A percentile compares a stretch with the other conserved stretches of the same genome.
Evolutionary conservation across 2,329 filamentous ascomycete genomes (phyloP).

Genomic region (Penicillium rolfsii): DNA sequence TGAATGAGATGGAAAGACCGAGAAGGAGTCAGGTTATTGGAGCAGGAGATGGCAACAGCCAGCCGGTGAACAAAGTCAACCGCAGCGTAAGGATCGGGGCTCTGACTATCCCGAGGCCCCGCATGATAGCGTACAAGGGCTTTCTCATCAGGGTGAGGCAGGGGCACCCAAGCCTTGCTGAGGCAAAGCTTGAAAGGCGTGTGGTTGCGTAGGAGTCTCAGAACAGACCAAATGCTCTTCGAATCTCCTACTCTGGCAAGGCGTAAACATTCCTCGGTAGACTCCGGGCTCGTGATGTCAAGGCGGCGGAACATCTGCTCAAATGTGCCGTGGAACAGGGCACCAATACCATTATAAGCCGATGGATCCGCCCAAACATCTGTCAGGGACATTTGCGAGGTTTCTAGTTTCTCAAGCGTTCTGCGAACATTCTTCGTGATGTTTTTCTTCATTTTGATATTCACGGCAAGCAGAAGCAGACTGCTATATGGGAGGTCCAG

Average conservation of each 20-base stretch:
- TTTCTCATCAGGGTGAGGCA: slow-evolving; percentile 30
- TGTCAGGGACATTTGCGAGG: slow-evolving; percentile 29
- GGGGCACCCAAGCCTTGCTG: slow-evolving; percentile 35
- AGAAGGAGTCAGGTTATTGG: slow-evolving; percentile 41
- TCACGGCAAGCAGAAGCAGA: slow-evolving; percentile 33
- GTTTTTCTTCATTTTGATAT: slow-evolving; percentile 31
- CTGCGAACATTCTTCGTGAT: slow-evolving; percentile 30
- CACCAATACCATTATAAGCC: slow-evolving; percentile 32
- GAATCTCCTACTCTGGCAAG: slow-evolving; percentile 38
- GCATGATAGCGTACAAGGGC: slow-evolving; percentile 34
- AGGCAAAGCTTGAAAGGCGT: slow-evolving; percentile 45
- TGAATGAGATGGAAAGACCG: slow-evolving; percentile 51
- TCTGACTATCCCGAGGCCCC: slow-evolving; percentile 22
- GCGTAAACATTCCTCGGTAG: slow-evolving; percentile 36
- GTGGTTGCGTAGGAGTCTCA: slow-evolving; percentile 42
- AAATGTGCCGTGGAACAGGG: slow-evolving; percentile 34
- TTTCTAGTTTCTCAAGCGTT: slow-evolving; percentile 35
- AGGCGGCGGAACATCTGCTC: slow-evolving; percentile 37
- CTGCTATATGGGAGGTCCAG: slow-evolving; percentile 38
- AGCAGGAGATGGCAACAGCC: slow-evolving; percentile 49
- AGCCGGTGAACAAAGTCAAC: slow-evolving; percentile 51
- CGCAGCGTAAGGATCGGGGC: slow-evolving; percentile 41
- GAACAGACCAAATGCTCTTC: slow-evolving; percentile 32
- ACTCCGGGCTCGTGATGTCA: slow-evolving; percentile 40
- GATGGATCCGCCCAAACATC: slow-evolving; percentile 35